A percentile compares a stretch with the other conserved stretches of the same genome.
Conservation (phyloP, 768 basidiomycete genomes). For the Russula emetica region DNA sequence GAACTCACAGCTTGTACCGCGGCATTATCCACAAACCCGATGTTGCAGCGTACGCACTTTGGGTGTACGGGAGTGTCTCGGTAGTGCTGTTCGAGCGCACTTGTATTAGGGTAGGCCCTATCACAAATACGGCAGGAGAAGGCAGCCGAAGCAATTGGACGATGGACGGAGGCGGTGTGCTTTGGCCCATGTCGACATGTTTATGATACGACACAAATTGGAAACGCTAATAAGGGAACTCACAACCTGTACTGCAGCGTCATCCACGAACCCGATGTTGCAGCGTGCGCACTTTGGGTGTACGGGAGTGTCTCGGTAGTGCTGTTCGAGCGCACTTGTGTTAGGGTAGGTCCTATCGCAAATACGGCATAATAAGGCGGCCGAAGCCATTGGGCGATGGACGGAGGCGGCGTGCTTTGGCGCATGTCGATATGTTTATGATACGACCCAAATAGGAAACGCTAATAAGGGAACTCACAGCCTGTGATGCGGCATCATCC, state of each 20-base stretch:
- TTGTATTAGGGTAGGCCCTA: neutral
- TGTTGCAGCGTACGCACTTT: conserved; percentile 42
- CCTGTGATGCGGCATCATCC: conserved; percentile 35
- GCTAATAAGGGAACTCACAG: conserved; percentile 32
- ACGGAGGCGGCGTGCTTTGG: conserved; percentile 33
- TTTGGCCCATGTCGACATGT: no score
- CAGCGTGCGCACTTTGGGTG: conserved; percentile 48
- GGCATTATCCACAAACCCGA: conserved; percentile 39
- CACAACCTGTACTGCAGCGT: conserved; percentile 37
- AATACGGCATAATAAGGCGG: neutral
- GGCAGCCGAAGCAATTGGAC: no score
- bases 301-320: conserved; percentile 42
- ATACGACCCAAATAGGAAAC: neutral
- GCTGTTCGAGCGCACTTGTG: conserved; percentile 39
- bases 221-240: no score
- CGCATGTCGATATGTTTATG: neutral
- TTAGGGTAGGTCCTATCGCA: conserved; percentile 2
- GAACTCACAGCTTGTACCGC: conserved; percentile 38
- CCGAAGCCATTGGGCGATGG: neutral
- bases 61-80: conserved; percentile 44
- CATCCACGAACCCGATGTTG: conserved; percentile 42
- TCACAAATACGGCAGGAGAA: conserved; percentile 2
- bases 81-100: conserved; percentile 44
- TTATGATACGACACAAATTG: no score
- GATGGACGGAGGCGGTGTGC: no score